Percentiles rank a stretch among this genome's conserved stretches.
Conservation (phyloP, 208 protist species). For the Kentomonas sorsogonicus region DNA sequence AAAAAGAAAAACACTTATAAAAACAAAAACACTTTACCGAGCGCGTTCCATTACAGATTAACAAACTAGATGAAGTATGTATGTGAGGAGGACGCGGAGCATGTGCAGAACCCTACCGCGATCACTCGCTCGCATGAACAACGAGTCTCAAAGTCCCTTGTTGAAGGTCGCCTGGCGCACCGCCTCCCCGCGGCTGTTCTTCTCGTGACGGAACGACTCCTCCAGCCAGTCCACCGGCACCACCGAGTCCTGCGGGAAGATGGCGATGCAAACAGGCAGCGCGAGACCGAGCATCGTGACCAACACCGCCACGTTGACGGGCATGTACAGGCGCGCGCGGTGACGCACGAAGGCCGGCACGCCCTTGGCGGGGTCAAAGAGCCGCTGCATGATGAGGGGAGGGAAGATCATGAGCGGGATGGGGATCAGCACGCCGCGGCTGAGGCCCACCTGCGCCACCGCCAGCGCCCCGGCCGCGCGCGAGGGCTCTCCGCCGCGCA, state of each 20-base stretch:
- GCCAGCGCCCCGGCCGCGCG: constrained; percentile 50
- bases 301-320: constrained; percentile 42
- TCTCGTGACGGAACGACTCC: constrained; percentile 23
- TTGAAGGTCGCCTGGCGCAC: constrained; percentile 24
- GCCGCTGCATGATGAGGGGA: constrained; percentile 51
- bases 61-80: not conserved
- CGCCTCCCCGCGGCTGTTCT: constrained; percentile 25
- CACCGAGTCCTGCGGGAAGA: constrained; percentile 50
- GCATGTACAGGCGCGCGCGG: constrained; percentile 29
- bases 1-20: constrained; percentile 3
- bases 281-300: constrained; percentile 37
- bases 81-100: not conserved
- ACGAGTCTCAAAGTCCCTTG: constrained; percentile 3
- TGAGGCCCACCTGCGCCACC: constrained; percentile 62
- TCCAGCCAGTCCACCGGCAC: constrained; percentile 38
- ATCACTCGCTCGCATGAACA: not conserved
- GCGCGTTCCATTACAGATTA: not conserved
- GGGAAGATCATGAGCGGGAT: constrained; percentile 69
- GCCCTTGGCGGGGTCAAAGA: constrained; percentile 28
- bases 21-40: not conserved
- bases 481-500: constrained; percentile 39
- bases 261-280: constrained; percentile 45
- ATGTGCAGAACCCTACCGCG: not conserved
- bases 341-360: constrained; percentile 23
- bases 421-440: constrained; percentile 54